Evolutionary conservation across 129 eudicot genomes (phyloP).

Genomic region (Calendula officinalis): DNA sequence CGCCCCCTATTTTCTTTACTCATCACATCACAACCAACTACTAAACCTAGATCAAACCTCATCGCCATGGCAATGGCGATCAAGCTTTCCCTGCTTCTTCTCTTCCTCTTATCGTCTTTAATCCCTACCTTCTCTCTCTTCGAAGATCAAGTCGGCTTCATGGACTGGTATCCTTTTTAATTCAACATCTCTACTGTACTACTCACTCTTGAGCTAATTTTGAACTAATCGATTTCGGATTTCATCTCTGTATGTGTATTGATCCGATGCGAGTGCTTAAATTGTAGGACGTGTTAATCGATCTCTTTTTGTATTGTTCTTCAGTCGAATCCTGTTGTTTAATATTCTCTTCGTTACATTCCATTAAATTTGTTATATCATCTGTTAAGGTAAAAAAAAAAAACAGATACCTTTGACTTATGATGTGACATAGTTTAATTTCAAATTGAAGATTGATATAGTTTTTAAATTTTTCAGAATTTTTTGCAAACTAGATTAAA

Average conservation of each 20-base stretch:
- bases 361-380: neutral
- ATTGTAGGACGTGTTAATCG: neutral
- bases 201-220: neutral
- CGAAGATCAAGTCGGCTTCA: conserved; percentile 97
- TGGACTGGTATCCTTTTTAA: conserved; percentile 60
- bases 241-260: neutral
- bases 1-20: conserved; percentile 8
- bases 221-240: neutral
- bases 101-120: conserved; percentile 36
- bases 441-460: conserved; percentile 3
- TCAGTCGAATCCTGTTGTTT: neutral
- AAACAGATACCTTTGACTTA: conserved; percentile 3
- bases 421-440: conserved; percentile 8
- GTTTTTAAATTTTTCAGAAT: neutral
- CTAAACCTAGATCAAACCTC: conserved; percentile 6
- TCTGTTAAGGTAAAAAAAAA: neutral
- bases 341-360: neutral
- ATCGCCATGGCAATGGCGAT: conserved; percentile 75
- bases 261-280: conserved; percentile 6
- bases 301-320: neutral
- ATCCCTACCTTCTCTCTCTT: conserved; percentile 45
- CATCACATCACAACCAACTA: neutral
- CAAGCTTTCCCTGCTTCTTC: conserved; percentile 53
- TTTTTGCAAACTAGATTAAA: neutral
- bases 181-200: neutral